Percentiles rank a stretch among this genome's conserved stretches.
These are phyloP conservation scores for Pseudisothecium myosuroides DNA, from an alignment of 225 moss, liverwort and hornwort genomes.

Conservation along the genomic window DNA sequence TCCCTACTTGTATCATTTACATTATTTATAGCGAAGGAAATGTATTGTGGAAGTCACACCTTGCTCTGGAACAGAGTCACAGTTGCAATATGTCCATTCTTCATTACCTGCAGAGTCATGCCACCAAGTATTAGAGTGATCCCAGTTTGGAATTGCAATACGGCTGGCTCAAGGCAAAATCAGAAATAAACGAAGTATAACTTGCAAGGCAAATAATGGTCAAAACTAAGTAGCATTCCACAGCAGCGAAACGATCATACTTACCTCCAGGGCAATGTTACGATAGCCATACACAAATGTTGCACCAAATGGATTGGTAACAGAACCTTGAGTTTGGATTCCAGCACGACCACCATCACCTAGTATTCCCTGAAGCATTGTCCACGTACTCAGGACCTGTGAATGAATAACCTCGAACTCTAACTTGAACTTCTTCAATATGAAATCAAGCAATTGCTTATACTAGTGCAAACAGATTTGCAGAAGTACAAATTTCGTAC, in stretches of 20 bases:
- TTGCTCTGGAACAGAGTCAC: constrained; percentile 91
- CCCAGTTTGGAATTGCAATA: not conserved
- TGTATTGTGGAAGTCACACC: not conserved
- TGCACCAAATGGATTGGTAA: constrained; percentile 97
- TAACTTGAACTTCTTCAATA: not conserved
- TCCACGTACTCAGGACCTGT: not conserved
- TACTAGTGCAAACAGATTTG: not conserved
- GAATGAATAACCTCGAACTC: not conserved
- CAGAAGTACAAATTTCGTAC: not conserved
- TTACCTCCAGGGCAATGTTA: constrained; percentile 85
- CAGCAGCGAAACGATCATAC: not conserved
- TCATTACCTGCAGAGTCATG: constrained; percentile 67
- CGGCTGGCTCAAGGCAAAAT: not conserved
- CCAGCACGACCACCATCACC: constrained; percentile 98
- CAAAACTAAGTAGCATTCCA: not conserved
- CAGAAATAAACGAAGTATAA: not conserved
- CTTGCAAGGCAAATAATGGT: not conserved
- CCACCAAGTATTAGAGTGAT: not conserved
- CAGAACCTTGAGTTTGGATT: constrained; percentile 95
- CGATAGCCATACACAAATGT: constrained; percentile 97
- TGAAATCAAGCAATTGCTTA: not conserved
- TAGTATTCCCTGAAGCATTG: constrained; percentile 50
- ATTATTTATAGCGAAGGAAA: not conserved
- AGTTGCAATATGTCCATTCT: constrained; percentile 92
- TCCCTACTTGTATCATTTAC: constrained; percentile 1